Evolutionary conservation across 805 yeast genomes (phyloP), one percentile per base, ranked within the genome.

Genomic region (Pichia phayaonensis): DNA sequence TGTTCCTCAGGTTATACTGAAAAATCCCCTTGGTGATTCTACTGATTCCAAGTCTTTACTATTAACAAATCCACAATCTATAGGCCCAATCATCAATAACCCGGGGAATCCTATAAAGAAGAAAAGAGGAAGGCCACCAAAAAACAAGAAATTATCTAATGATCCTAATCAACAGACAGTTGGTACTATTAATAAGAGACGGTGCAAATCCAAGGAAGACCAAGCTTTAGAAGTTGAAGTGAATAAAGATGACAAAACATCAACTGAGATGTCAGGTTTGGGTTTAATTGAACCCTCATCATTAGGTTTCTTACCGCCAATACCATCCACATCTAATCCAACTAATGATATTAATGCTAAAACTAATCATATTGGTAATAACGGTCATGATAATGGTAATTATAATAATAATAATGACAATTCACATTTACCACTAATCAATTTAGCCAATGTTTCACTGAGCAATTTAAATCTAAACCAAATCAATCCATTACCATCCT

Each of bases 371-470:
- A 41, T n/a, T 23, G 11, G 15, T 5, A n/a, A 16, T 24, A 27
- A 16, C 1, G 24, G n/a, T n/a, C n/a, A 23, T 2, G 16, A 40
- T 11, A 31, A 20, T 8, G 13, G 12, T 6, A 24, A 24, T 23
- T 11, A 20, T 1, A n/a, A 24, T 24, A 27, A 16, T 2, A 41
- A n/a, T 2, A 21, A 46, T 2, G 22, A 20, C 2, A 18, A 11
- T 11, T 20, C 50, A 8, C 46, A 47, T 29, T 21, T 42, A 21
- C 46, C 50, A 13, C 44, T 50, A 21, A 26, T 50, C 3, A 50
- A 46, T 34, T 26, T 50, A n/a, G 53, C 53, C 7, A 50, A 50
- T 36, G 45, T 39, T 8, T 50, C 53, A 11, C 20, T 50, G 20
- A 50, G 47, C 31, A 40, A 11, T 21, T 13, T 46, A 15, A 43